Percentiles rank a stretch among this genome's conserved stretches.
Evolutionary conservation across 1,284 basidiomycete genomes (phyloP).

Genomic region (Ganoderma lucidum): DNA sequence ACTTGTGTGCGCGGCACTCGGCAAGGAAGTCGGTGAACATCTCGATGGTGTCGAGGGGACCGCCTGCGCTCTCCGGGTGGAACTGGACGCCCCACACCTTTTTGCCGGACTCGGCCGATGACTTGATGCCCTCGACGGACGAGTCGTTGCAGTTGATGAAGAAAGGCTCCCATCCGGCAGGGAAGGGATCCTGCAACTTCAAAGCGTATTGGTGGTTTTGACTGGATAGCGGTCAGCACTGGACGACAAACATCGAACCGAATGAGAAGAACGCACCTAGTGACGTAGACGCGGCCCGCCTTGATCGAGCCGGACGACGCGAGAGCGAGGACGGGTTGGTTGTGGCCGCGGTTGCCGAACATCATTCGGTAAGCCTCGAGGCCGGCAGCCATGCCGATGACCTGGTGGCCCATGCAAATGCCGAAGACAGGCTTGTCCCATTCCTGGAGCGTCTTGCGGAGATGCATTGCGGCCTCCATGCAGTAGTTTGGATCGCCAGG

Average conservation of each 20-base stretch:
- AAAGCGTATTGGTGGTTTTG: conserved; percentile 98
- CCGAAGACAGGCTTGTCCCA: conserved; percentile 97
- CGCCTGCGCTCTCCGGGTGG: conserved; percentile 94
- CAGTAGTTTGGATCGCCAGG: conserved; percentile 95
- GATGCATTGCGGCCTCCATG: conserved; percentile 84
- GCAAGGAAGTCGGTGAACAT: conserved; percentile 94
- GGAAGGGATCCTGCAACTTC: conserved; percentile 92
- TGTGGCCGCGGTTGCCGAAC: conserved; percentile 99
- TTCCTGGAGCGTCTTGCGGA: conserved; percentile 84
- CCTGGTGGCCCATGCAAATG: conserved; percentile 99
- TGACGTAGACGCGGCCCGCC: conserved; percentile 97
- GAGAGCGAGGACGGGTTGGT: conserved; percentile 96
- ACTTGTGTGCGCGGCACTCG: conserved; percentile 73
- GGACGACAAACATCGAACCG: background rate
- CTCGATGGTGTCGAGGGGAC: conserved; percentile 93
- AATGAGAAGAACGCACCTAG: conserved; percentile 45
- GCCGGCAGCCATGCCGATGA: conserved; percentile 97
- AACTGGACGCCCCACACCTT: conserved; percentile 97
- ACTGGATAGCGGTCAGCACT: conserved; percentile 46
- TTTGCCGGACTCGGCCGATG: conserved; percentile 85
- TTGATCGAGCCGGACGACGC: conserved; percentile 91
- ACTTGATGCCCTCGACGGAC: conserved; percentile 97
- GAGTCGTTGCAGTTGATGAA: conserved; percentile 99
- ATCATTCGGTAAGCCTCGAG: conserved; percentile 97
- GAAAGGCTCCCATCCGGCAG: conserved; percentile 94